phyloP scores from a whole-genome alignment of 257 asterid genomes.

The Verbena officinalis region DNA sequence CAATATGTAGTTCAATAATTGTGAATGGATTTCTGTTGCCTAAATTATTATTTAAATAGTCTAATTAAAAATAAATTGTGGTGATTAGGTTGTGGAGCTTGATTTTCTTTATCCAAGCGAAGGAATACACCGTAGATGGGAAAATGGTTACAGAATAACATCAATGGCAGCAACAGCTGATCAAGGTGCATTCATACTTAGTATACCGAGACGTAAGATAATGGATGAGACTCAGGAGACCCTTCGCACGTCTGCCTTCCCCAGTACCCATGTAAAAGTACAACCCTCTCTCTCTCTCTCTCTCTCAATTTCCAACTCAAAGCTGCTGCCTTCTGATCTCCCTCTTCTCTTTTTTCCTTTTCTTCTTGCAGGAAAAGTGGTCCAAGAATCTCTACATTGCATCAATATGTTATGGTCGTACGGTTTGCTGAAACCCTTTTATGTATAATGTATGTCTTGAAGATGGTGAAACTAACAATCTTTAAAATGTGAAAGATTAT shows the following conservation, averaged over 20 bases:
- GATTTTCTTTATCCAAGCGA: conserved; percentile 96
- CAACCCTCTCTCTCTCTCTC: not conserved
- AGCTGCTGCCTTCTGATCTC: conserved; percentile 8
- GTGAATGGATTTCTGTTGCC: not conserved
- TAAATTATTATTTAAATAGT: not conserved
- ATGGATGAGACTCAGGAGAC: conserved; percentile 97
- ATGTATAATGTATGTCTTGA: conserved; percentile 24
- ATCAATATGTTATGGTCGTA: conserved; percentile 65
- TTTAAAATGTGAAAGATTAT: conserved; percentile 26
- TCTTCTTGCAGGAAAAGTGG: conserved; percentile 63
- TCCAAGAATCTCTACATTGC: conserved; percentile 71
- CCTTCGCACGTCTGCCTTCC: conserved; percentile 91
- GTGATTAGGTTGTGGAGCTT: conserved; percentile 84
- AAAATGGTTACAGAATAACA: conserved; percentile 86
- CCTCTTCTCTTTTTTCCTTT: not conserved
- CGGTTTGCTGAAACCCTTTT: conserved; percentile 53
- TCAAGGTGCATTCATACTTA: conserved; percentile 88
- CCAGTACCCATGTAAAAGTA: conserved; percentile 81
- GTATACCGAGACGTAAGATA: conserved; percentile 88
- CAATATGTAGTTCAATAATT: conserved; percentile 4
- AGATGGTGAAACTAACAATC: conserved; percentile 1
- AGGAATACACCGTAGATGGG: conserved; percentile 97
- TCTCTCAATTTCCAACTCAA: no score
- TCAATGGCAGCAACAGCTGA: conserved; percentile 95
- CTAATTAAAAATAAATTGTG: not conserved